Base-by-base conservation (phyloP, 495 filamentous ascomycete genomes). In the Ascodesmis nigricans region DNA sequence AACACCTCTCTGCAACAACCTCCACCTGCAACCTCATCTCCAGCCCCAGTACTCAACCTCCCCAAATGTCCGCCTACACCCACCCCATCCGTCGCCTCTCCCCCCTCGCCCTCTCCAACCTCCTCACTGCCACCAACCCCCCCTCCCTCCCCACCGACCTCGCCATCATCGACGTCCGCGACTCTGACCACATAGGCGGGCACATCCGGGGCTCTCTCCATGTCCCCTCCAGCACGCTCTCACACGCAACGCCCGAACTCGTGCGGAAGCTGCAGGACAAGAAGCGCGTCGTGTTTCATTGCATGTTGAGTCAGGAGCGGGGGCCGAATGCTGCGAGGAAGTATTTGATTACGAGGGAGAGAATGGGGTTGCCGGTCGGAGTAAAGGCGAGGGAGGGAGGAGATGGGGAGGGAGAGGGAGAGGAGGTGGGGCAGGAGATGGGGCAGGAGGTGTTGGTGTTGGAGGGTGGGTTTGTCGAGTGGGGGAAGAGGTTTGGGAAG, bases 261-360 rank as follows among this genome's bases (percentile, higher is more conserved):
- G 65, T 91, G 2, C 73, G 77, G 33, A 72, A 66, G 35, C 67
- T 93, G 20, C 55, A 71, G 39, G 72, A 75, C 49, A 80, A 78
- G 48, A 65, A 90, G 27, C 71, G 63, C 25, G 78, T 97, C 15
- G 69, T 97, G 11, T 97, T 97, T 54, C 90, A 97, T 57, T 97
- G 87, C 56, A 75, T 78, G n/a, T 58, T 95, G 20, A 80, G 74
- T 43, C 87, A 95, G 59, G 75, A 87, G 57, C 66, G 87, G 2
- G 78, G 78, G 0, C 78, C 78, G 1, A 54, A 55, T 18, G 76
- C 78, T 23, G 78, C 78, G 7, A 45, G 76, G 37, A 45, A 57
- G 48, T 84, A 84, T 48, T 41, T 80, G 40, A 57, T 72, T 15
- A 74, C 75, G 54, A 60, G 67, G 33, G 62, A 69, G 35, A 52